Evolutionary conservation across 768 basidiomycete species (phyloP), one percentile per base, ranked within the genome.

Genomic region (Pisolithus albus): DNA sequence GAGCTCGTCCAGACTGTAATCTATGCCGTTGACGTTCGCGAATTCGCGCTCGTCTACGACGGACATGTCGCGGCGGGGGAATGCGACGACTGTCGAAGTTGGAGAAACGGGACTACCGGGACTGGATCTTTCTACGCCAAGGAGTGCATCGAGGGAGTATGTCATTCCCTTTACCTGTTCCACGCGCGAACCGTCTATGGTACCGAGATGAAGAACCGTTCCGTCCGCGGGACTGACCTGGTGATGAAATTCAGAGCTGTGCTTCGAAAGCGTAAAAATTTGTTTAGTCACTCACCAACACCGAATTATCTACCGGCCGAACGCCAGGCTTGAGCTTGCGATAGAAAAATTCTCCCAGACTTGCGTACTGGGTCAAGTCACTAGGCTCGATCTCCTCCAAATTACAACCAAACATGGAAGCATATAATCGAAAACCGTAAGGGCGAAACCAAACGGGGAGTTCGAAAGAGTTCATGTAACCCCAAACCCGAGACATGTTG

Each of bases 161-260:
- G 92, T 96, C 56, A 95, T 86, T 15, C 96, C 96, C 69, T 99
- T 99, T 63, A 99, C 91, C 69, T 97, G 94, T 64, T 96, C 94
- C 47, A 99, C 90, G 23, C 81, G 81, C 46, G 82, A 74, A 58
- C 82, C 80, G 34, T 73, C 79, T 56, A 99, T 88, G 1, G 81
- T 82, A 32, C 96, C 96, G 59, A 93, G 92, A 65, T 98, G 95
- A 24, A 98, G 75, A 1, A 99, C 79, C 0, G 77, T 86, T 3
- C 96, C 96, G 59, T 99, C 96, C 1, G 96, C 94, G 1, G 96
- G 96, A 55, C 89, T 92, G 53, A 95, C 87, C 87, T 89, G 60
- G 6, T 41, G 47, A 50, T 13, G 21, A 4, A 56, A 36, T 32
- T 46, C n/a, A 19, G 32, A 32, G 30, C 30, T 30, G 30, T 23